Conservation (phyloP, 2,329 filamentous ascomycete genomes). For the Fusarium buharicum region DNA sequence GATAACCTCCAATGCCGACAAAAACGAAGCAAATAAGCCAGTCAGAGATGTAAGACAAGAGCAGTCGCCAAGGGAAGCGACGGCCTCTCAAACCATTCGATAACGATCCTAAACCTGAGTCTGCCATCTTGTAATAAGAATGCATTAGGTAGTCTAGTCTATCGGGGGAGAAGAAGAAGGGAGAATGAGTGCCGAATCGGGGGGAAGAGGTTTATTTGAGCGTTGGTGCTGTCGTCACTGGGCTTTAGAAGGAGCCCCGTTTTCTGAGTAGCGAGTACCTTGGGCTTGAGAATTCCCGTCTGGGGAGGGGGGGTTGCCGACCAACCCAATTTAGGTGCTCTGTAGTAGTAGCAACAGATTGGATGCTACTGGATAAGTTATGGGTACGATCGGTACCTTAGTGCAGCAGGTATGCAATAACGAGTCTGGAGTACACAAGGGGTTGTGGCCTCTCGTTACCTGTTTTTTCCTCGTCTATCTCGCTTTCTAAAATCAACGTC, state of each 20-base stretch:
- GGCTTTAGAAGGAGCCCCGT: neutral
- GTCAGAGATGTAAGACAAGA: conserved; percentile 78
- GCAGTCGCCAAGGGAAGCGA: conserved; percentile 48
- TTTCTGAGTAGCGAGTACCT: neutral
- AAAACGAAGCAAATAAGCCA: conserved; percentile 75
- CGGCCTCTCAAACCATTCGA: conserved; percentile 30
- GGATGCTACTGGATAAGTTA: too few relatives aligned
- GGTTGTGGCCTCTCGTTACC: neutral
- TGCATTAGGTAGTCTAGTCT: conserved; percentile 15
- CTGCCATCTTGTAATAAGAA: conserved; percentile 44
- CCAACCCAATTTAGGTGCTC: conserved; percentile 6
- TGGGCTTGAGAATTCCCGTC: neutral
- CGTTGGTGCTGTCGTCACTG: conserved; percentile 19
- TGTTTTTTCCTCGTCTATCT: conserved; percentile 2
- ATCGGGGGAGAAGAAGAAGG: conserved; percentile 17
- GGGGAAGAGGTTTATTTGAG: conserved; percentile 25
- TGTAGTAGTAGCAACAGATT: too few relatives aligned
- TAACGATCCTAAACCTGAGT: conserved; percentile 36
- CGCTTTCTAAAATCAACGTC: conserved; percentile 1
- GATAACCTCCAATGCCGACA: conserved; percentile 66
- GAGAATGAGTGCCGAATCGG: conserved; percentile 13
- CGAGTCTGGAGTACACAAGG: neutral
- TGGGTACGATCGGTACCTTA: too few relatives aligned
- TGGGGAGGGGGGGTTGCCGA: neutral
- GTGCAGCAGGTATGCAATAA: too few relatives aligned